Base-by-base conservation (phyloP, 2,329 filamentous ascomycete genomes). In the Curvularia hawaiiensis region DNA sequence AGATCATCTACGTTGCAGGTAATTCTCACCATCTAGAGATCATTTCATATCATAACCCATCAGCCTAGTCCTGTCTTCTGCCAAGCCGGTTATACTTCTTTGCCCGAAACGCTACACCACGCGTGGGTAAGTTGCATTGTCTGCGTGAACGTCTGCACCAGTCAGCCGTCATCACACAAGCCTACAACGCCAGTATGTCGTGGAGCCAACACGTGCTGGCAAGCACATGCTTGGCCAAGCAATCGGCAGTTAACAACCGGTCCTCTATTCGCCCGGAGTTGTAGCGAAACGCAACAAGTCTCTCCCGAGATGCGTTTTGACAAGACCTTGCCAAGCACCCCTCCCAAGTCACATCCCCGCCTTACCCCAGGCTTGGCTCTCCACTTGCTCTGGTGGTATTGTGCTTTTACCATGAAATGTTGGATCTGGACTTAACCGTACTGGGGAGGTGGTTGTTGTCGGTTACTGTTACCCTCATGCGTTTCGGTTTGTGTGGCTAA, bases 341-440 rank as follows among this genome's bases (percentile, higher is more conserved):
- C 7, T n/a, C 18, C 44, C 18, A 20, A 18, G 44, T 31, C 44
- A 33, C 26, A 31, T 31, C 43, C 44, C 44, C 44, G 44, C 44
- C 28, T 46, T 46, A 33, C 44, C 44, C 44, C 44, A 33, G 44
- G n/a, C 44, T 46, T 46, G 44, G 44, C 28, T 33, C 28, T n/a
- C 28, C 28, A 20, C 30, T 22, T 33, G 5, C 5, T 6, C 10
- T 16, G 28, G 11, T 3, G 10, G 18, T 46, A 10, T 22, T 46
- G 28, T 44, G 14, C n/a, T 8, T 20, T 43, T 52, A 5, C 28
- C 14, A 8, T 22, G 28, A 11, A 46, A n/a, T 7, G n/a, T 10
- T 18, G 18, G n/a, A 9, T 33, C 16, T 8, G 12, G 18, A 2
- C 33, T 46, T 6, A 20, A n/a, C 44, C 18, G n/a, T 31, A 20